phyloP scores from a whole-genome alignment of 306 rosid species.

The Castanospermum australe region DNA sequence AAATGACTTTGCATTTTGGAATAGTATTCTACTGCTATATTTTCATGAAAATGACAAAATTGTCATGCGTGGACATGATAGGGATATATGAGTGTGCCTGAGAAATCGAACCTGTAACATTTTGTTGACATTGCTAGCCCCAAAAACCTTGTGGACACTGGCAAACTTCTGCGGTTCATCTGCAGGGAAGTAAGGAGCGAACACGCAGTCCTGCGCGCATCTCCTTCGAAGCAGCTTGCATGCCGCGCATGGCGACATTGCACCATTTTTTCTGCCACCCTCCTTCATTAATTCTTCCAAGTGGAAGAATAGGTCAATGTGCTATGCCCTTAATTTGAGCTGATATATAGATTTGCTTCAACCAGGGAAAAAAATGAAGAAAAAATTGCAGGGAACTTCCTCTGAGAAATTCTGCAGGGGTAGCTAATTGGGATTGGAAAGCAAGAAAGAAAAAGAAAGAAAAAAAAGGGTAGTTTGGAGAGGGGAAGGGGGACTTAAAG shows the following conservation, averaged over 20 bases:
- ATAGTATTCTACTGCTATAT: not conserved
- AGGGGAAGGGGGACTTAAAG: constrained; percentile 25
- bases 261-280: constrained; percentile 61
- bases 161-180: constrained; percentile 79
- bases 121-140: constrained; percentile 84
- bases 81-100: not conserved
- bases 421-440: not conserved
- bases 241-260: constrained; percentile 73
- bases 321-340: not conserved
- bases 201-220: constrained; percentile 71
- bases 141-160: constrained; percentile 76
- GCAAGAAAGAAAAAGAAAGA: not conserved
- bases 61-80: not conserved
- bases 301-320: not conserved
- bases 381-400: not conserved
- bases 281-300: constrained; percentile 54
- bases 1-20: not conserved
- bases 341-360: not conserved
- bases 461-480: not conserved
- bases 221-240: constrained; percentile 76
- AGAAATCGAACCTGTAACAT: constrained; percentile 61
- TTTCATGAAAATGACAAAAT: not conserved
- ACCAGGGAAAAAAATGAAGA: too few relatives aligned
- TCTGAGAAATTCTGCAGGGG: not conserved
- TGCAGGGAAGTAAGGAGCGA: constrained; percentile 82